Conservation (phyloP, 306 rosid genomes). For the Casuarina equisetifolia region DNA sequence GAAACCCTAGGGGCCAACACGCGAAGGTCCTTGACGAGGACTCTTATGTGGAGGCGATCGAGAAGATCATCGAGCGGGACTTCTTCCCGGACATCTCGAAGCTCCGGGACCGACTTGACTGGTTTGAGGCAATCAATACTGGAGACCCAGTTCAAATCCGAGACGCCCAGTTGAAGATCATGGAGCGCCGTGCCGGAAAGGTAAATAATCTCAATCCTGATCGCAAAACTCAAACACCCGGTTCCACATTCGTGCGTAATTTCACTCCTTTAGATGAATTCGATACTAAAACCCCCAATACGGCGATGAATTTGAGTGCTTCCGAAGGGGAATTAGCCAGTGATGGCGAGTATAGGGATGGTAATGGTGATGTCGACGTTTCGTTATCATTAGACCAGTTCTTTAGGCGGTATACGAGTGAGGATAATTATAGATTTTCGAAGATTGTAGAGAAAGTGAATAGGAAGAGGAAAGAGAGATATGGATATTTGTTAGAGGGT, state of each 20-base stretch:
- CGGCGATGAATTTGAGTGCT: slow-evolving; percentile 28
- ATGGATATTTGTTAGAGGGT: slow-evolving; percentile 64
- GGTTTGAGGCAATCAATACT: slow-evolving; percentile 83
- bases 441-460: slow-evolving; percentile 82
- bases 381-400: slow-evolving; percentile 75
- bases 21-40: slow-evolving; percentile 81
- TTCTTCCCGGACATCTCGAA: slow-evolving; percentile 94
- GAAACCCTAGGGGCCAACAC: slow-evolving; percentile 18
- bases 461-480: slow-evolving; percentile 96
- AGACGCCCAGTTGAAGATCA: slow-evolving; percentile 89
- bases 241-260: slow-evolving; percentile 74
- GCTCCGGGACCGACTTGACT: slow-evolving; percentile 94
- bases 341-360: slow-evolving; percentile 28
- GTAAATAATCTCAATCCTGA: slow-evolving; percentile 46
- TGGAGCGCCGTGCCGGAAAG: slow-evolving; percentile 76
- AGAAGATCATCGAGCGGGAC: slow-evolving; percentile 96
- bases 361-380: slow-evolving; percentile 37
- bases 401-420: slow-evolving; percentile 78
- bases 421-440: slow-evolving; percentile 82
- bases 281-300: slow-evolving; percentile 55
- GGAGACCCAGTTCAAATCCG: slow-evolving; percentile 83
- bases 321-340: slow-evolving; percentile 18
- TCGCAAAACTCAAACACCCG: slow-evolving; percentile 66
- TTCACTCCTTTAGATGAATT: slow-evolving; percentile 80
- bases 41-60: slow-evolving; percentile 73